These are phyloP conservation scores for Alternaria gaisen DNA, from an alignment of 2,329 filamentous ascomycete species.

Conservation along the genomic window DNA sequence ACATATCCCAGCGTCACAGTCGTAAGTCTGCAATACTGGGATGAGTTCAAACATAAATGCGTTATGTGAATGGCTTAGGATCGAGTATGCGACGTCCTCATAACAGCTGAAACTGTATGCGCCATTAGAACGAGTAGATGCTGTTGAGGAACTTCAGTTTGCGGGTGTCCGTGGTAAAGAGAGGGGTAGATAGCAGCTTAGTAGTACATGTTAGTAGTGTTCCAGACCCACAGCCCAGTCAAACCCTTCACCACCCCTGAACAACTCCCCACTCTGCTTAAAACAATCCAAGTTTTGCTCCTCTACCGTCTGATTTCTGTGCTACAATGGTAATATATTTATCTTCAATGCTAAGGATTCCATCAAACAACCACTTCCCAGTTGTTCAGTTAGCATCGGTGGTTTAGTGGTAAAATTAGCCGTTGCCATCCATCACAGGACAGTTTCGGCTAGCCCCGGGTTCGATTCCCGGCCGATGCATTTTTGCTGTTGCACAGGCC, in stretches of 20 bases:
- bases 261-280: background rate
- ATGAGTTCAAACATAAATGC: too few relatives aligned
- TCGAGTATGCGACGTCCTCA: too few relatives aligned
- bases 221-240: slow-evolving; percentile 5
- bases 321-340: accelerated
- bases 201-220: background rate
- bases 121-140: too few relatives aligned
- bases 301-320: too few relatives aligned
- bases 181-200: background rate
- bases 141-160: too few relatives aligned
- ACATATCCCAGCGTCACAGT: too few relatives aligned
- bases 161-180: too few relatives aligned
- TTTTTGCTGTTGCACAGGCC: slow-evolving; percentile 1
- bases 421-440: slow-evolving; percentile 28
- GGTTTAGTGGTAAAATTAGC: slow-evolving; percentile 43
- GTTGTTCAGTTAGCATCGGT: slow-evolving; percentile 8
- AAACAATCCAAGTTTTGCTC: background rate
- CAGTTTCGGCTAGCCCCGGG: slow-evolving; percentile 37
- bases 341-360: too few relatives aligned
- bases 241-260: slow-evolving; percentile 4
- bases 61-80: too few relatives aligned
- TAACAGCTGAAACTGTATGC: too few relatives aligned
- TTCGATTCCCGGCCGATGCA: slow-evolving; percentile 41
- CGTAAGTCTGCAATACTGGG: too few relatives aligned
- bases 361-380: background rate